Evolutionary conservation across 768 basidiomycete species (phyloP), one percentile per base, ranked within the genome.

Genomic region (Boletus pseudopeckii): DNA sequence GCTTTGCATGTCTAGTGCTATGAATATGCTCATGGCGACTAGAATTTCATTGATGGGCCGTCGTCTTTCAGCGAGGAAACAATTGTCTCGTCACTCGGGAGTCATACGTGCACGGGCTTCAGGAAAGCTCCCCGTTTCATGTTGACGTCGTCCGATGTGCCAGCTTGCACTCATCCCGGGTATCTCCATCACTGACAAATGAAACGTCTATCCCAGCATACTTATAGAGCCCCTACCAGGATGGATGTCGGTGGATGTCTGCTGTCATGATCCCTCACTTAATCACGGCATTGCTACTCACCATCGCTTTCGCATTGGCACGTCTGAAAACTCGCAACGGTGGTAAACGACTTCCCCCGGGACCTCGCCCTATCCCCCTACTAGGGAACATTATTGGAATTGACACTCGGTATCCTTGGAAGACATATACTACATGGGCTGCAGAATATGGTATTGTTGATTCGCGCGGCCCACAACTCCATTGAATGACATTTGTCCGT

Each of bases 401-500:
- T 6, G 43, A 58, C 11, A 17, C 36, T 28, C 40, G 38, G 11
- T 33, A 20, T 32, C 55, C 50, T 52, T 58, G 57, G 55, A 40
- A 48, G 49, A 57, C 57, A 17, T 56, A 56, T 28, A 58, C 57
- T 3, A n/a, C 37, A 6, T 58, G 55, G 55, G 50, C 40, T 10
- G 41, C 39, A 22, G 22, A 46, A 40, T 57, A 49, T 38, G 57
- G 57, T 57, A 39, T 42, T 26, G 42, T 48, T 44, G 22, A 22
- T 33, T 24, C 20, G 17, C 30, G 14, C 7, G 1, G 11, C 18
- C 24, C 15, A 20, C 8, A 4, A 34, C n/a, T 42, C 38, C 20
- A 24, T 20, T 9, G 32, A 49, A 28, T 42, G 15, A 34, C n/a
- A 26, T 34, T 10, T 9, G 5, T 46, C 10, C 18, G 15, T 15